Base-by-base conservation (phyloP, 768 basidiomycete genomes). In the Leccinellum albellum region DNA sequence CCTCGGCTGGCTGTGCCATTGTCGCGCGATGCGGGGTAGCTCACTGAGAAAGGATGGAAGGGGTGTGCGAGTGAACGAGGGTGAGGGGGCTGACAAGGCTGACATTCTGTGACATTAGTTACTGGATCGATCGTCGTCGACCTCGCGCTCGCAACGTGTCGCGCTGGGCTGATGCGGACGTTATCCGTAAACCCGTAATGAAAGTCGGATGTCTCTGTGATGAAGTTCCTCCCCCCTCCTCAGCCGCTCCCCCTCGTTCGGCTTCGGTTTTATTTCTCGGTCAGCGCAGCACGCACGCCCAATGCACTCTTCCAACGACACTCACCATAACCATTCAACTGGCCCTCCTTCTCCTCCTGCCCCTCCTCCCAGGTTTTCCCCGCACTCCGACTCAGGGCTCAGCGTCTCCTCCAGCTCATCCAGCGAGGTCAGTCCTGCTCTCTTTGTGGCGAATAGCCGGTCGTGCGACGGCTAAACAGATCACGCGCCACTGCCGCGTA, bases 381-480 rank as follows among this genome's bases (percentile, higher is more conserved):
- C 70, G 2, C 60, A 61, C 24, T 71, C 71, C 0, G 70, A 71
- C 23, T 73, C 71, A 4, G 70, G 70, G 13, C 55, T 62, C 51
- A 73, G 71, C 50, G 7, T 71, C 29, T 71, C 70, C 12, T 68
- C 70, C 28, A 66, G 54, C 53, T 71, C 70, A 0, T 73, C 70
- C 28, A 47, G 65, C 58, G 71, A 71, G 71, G 70, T 71, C 60
- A 52, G 69, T 66, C 51, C 2, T 20, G 35, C 15, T 20, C 13
- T 10, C 28, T 14, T 26, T 15, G 15, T 56, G 50, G 49, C 45
- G 32, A 23, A 61, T 53, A 47, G 50, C 60, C 58, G 60, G 58
- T 55, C 54, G 50, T 55, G 4, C 14, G n/a, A 24, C 50, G 51
- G 49, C 37, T 51, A 37, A 53, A 33, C 53, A 53, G 58, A 55